Evolutionary conservation across 2,329 filamentous ascomycete species (phyloP).

Genomic region (Clarireedia homoeocarpa): DNA sequence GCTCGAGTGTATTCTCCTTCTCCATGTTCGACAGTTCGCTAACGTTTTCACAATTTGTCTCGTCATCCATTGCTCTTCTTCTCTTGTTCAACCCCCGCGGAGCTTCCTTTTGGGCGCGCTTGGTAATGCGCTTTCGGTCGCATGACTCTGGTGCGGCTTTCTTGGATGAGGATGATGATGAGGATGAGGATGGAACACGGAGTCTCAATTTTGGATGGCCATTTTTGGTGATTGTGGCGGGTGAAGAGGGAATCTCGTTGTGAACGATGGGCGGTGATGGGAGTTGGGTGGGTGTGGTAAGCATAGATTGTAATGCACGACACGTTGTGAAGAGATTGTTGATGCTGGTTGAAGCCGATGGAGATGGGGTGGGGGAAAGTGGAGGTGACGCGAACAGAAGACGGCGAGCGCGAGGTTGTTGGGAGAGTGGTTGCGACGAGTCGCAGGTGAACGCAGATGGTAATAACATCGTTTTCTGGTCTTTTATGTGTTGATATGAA

Average conservation of each 20-base stretch:
- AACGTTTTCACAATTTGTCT: conserved; percentile 38
- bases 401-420: conserved; percentile 32
- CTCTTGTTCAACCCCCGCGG: conserved; percentile 45
- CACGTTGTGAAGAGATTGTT: conserved; percentile 52
- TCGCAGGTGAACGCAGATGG: conserved; percentile 53
- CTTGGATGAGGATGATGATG: conserved; percentile 28
- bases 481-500: neutral
- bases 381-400: conserved; percentile 51
- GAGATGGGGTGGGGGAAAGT: conserved; percentile 40
- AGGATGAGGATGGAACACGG: conserved; percentile 31
- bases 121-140: conserved; percentile 38
- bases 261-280: conserved; percentile 46
- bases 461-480: conserved; percentile 42
- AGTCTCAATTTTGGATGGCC: conserved; percentile 46
- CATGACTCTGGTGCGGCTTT: conserved; percentile 15
- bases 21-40: conserved; percentile 25
- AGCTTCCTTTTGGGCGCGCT: conserved; percentile 37
- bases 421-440: conserved; percentile 30
- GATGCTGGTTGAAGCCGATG: conserved; percentile 39
- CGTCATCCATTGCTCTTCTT: conserved; percentile 38
- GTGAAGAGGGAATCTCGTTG: conserved; percentile 17
- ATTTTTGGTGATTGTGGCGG: conserved; percentile 18
- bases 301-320: conserved; percentile 52
- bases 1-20: conserved; percentile 19
- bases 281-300: conserved; percentile 38